Evolutionary conservation across 371 early-diverging fungal genomes (phyloP).

Genomic region (Circinella umbellata): DNA sequence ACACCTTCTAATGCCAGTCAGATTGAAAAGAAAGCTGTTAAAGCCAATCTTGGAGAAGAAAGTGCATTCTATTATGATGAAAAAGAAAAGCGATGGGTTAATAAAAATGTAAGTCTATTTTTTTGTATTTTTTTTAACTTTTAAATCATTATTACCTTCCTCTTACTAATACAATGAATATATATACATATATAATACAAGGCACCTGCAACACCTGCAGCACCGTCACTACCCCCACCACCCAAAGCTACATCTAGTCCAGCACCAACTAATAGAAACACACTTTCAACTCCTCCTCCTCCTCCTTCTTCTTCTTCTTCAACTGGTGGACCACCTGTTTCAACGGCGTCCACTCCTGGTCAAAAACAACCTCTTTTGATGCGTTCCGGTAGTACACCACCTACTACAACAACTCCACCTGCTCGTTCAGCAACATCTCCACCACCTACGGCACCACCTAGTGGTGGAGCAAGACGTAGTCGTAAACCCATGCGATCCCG

Average conservation of each 20-base stretch:
- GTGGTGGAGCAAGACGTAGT: conserved; percentile 30
- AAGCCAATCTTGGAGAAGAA: conserved; percentile 74
- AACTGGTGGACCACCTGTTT: neutral
- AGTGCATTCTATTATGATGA: conserved; percentile 73
- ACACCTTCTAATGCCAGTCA: conserved; percentile 44
- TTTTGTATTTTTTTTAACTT: too few species aligned
- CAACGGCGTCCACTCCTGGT: neutral
- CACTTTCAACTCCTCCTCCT: neutral
- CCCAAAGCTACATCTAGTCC: conserved; percentile 15
- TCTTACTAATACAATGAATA: neutral
- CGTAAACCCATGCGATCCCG: conserved; percentile 53
- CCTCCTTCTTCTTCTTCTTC: neutral
- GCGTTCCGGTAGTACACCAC: conserved; percentile 2
- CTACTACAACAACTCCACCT: neutral
- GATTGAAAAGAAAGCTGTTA: conserved; percentile 50
- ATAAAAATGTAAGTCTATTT: conserved; percentile 43
- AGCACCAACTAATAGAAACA: neutral
- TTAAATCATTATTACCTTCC: neutral
- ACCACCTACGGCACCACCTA: conserved; percentile 23
- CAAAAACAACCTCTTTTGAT: neutral
- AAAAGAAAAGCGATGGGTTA: conserved; percentile 64
- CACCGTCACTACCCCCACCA: conserved; percentile 36
- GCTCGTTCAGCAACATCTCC: conserved; percentile 19
- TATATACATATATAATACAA: neutral
- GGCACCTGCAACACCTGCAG: conserved; percentile 22